Evolutionary conservation across 495 filamentous ascomycete species (phyloP).

Genomic region (Penicillium robsamsonii): DNA sequence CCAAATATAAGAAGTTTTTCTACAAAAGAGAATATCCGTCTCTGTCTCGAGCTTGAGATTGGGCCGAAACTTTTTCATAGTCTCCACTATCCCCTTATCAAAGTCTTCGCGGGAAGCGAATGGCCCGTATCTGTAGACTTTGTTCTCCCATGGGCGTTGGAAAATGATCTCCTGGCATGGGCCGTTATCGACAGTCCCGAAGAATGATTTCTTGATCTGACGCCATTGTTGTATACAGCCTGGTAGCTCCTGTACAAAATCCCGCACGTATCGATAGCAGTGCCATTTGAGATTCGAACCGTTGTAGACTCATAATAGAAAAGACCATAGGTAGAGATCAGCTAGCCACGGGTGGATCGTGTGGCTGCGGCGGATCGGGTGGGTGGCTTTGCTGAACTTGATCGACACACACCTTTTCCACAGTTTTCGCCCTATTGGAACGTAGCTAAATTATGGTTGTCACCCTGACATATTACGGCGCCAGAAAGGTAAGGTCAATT

Average conservation of each 20-base stretch:
- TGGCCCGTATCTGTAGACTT: background rate
- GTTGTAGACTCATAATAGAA: too few species aligned
- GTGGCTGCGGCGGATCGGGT: too few species aligned
- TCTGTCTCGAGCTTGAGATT: background rate
- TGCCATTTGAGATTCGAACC: too few species aligned
- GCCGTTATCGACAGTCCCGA: background rate
- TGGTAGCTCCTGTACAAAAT: background rate
- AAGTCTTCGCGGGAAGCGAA: background rate
- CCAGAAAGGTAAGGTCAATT: too few species aligned
- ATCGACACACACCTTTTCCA: too few species aligned
- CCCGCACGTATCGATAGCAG: too few species aligned
- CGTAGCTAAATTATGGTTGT: too few species aligned
- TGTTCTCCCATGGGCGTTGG: background rate
- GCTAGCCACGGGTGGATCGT: too few species aligned
- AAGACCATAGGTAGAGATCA: too few species aligned
- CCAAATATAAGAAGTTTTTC: background rate
- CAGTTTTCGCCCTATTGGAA: too few species aligned
- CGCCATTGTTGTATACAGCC: background rate
- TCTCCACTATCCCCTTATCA: background rate
- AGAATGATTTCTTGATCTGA: background rate
- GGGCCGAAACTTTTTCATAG: background rate
- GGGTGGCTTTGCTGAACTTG: too few species aligned
- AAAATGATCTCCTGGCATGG: background rate
- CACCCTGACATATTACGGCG: too few species aligned
- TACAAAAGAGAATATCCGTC: background rate